phyloP scores from a whole-genome alignment of 768 basidiomycete genomes.

The Russula sp. region DNA sequence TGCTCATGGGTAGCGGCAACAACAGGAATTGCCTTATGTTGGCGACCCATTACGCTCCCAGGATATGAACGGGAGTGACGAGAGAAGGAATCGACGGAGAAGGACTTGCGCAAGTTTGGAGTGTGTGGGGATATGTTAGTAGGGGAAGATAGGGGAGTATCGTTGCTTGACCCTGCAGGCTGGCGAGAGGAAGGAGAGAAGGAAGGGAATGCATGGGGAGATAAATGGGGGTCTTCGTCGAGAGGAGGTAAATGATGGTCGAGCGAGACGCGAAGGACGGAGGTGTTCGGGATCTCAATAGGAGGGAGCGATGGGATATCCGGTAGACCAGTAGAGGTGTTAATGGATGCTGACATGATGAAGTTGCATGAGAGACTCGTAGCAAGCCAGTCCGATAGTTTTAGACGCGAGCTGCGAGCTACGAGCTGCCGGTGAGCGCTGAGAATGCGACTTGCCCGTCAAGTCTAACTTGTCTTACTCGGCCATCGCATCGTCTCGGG shows the following conservation, averaged over 20 bases:
- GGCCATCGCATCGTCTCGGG: too few relatives aligned
- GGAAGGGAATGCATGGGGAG: conserved; percentile 25
- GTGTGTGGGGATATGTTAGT: conserved; percentile 29
- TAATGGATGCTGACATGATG: conserved; percentile 23
- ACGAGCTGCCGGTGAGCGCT: background rate
- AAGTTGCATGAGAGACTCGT: conserved; percentile 24
- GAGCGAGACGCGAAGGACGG: conserved; percentile 26
- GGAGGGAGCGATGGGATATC: conserved; percentile 41
- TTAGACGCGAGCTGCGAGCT: conserved; percentile 6
- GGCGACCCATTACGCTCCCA: conserved; percentile 24
- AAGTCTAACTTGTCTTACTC: too few relatives aligned
- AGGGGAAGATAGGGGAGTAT: conserved; percentile 25
- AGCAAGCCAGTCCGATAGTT: conserved; percentile 8
- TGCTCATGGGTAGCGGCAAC: conserved; percentile 4
- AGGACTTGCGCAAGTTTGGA: conserved; percentile 59
- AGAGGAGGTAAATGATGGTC: conserved; percentile 32
- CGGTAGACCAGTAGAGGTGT: conserved; percentile 30
- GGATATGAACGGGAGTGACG: conserved; percentile 34
- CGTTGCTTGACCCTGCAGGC: conserved; percentile 23
- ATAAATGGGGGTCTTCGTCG: conserved; percentile 37
- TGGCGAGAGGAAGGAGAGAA: conserved; percentile 28
- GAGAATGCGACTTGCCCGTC: background rate
- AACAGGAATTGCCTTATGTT: conserved; percentile 1
- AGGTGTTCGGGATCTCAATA: conserved; percentile 37
- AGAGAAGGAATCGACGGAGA: conserved; percentile 74